Conservation (phyloP, 2,329 filamentous ascomycete genomes). For the Pezicula carpinea region DNA sequence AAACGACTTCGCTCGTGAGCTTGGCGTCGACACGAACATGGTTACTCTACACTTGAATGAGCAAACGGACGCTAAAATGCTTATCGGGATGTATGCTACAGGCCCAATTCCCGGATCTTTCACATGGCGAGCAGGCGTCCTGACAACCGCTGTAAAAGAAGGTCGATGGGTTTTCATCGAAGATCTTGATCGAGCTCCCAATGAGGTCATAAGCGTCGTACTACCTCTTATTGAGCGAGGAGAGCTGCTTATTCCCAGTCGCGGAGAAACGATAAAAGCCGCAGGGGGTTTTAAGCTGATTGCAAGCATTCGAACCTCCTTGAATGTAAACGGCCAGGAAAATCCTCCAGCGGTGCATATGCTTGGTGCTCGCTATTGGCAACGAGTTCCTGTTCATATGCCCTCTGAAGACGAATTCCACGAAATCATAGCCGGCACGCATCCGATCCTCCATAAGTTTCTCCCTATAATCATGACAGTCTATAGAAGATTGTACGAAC, state of each 20-base stretch:
- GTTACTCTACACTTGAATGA: constrained; percentile 96
- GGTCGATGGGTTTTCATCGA: constrained; percentile 97
- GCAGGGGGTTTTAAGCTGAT: constrained; percentile 84
- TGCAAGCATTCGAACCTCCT: constrained; percentile 79
- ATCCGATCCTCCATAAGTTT: constrained; percentile 64
- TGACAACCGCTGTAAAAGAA: constrained; percentile 90
- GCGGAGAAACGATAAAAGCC: constrained; percentile 80
- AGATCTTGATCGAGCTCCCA: constrained; percentile 90
- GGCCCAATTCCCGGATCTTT: constrained; percentile 86
- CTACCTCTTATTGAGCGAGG: constrained; percentile 87
- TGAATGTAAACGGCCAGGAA: constrained; percentile 61
- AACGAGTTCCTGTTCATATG: constrained; percentile 63
- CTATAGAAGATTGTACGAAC: constrained; percentile 46
- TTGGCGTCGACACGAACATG: constrained; percentile 77
- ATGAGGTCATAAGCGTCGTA: constrained; percentile 89
- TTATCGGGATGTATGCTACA: constrained; percentile 91
- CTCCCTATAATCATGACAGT: constrained; percentile 55
- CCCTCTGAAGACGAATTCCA: constrained; percentile 67
- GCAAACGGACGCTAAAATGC: constrained; percentile 95
- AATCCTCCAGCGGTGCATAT: constrained; percentile 63
- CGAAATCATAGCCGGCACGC: constrained; percentile 66
- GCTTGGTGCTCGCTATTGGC: constrained; percentile 85
- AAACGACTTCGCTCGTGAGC: constrained; percentile 72
- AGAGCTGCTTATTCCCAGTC: constrained; percentile 85
- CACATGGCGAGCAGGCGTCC: constrained; percentile 83